Evolutionary conservation across 1,139 yeast species (phyloP), one percentile per base, ranked within the genome.

Genomic region (Nakaseomyces uthaithaninus): DNA sequence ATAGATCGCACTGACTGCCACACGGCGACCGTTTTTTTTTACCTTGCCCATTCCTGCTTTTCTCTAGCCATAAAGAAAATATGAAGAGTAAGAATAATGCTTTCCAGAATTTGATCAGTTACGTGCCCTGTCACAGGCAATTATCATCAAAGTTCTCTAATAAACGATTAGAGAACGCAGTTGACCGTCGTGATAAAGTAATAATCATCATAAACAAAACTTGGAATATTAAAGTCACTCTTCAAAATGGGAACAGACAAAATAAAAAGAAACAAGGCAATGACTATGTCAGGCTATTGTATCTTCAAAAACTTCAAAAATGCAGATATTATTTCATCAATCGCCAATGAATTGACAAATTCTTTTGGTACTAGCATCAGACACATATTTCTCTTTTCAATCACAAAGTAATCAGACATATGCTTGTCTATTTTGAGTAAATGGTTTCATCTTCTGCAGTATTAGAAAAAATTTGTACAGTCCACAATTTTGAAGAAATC

Each of bases 111-210:
- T 19, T 31, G 35, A 23, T 74, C 91, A 81, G 93, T 72, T 65
- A 91, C 93, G 81, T 87, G 95, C 96, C 96, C 84, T 81, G 97
- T 89, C 95, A 89, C 76, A 86, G 96, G 96, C 96, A 71, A 66
- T 64, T 77, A 67, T 89, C 97, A 89, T 89, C 97, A 89, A 74
- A 63, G 86, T 77, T 74, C 68, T 51, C 47, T 75, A 75, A 73
- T 77, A 74, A 75, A 78, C 80, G 74, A 66, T 59, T 72, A 73
- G 74, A 72, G 66, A 75, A 80, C 89, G 73, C 95, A 87, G 97
- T 83, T 81, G 97, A 89, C 97, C 97, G 97, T 89, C 97, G 97
- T 89, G 97, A 89, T 37, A 45, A 80, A 84, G 85, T 91, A 83
- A 66, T 68, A 71, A 69, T 80, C 93, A 82, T 85, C 96, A 87